Percentiles rank a stretch among this genome's conserved stretches.
These are phyloP conservation scores for Chytriomyces sp. DNA, from an alignment of 192 early-diverging fungal genomes.

Conservation along the genomic window DNA sequence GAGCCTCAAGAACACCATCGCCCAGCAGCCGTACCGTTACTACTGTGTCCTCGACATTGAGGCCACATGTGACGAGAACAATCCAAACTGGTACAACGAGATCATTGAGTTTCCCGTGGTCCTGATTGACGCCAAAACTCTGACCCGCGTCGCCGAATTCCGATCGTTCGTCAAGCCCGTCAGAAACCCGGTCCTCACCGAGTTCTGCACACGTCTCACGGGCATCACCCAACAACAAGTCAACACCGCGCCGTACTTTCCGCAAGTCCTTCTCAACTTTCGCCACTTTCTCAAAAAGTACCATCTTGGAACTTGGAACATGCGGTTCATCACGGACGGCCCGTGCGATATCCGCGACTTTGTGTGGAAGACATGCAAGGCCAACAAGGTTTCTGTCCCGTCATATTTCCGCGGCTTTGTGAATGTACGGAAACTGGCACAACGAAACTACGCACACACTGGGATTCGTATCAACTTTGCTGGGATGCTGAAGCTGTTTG, in stretches of 20 bases:
- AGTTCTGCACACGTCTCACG: constrained; percentile 77
- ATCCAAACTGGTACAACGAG: constrained; percentile 55
- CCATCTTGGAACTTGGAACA: neutral
- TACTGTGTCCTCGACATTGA: constrained; percentile 82
- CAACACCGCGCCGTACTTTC: constrained; percentile 37
- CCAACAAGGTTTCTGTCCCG: constrained; percentile 58
- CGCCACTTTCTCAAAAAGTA: constrained; percentile 36
- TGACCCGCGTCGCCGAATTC: constrained; percentile 71
- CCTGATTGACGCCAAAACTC: constrained; percentile 65
- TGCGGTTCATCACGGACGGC: constrained; percentile 50
- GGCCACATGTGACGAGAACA: constrained; percentile 75
- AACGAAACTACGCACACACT: constrained; percentile 50
- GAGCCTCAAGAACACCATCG: neutral
- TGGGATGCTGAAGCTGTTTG: constrained; percentile 63
- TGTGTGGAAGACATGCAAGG: constrained; percentile 70
- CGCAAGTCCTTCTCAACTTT: constrained; percentile 38
- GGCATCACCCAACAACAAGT: constrained; percentile 76
- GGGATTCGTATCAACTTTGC: constrained; percentile 54
- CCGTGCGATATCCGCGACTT: constrained; percentile 85
- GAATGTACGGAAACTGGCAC: constrained; percentile 73
- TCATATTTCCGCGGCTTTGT: constrained; percentile 66
- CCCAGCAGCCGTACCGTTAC: constrained; percentile 62
- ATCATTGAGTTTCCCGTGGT: constrained; percentile 89
- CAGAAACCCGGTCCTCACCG: constrained; percentile 68
- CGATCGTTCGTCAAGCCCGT: constrained; percentile 73